Evolutionary conservation across 1,139 yeast species (phyloP).

Genomic region (Kluyveromyces marxianus): DNA sequence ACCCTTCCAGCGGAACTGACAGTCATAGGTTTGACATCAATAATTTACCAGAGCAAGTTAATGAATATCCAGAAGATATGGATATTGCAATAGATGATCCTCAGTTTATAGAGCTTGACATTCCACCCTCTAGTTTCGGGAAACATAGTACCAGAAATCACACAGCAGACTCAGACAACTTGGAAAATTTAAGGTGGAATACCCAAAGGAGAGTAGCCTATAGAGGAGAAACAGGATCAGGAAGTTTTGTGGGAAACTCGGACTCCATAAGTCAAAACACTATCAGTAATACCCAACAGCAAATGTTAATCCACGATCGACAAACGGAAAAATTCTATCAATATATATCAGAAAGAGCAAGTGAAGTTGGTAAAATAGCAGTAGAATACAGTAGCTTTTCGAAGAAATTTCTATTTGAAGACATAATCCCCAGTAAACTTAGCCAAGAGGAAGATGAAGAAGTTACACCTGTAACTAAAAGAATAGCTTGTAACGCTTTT

Average conservation of each 20-base stretch:
- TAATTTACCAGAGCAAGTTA: conserved; percentile 17
- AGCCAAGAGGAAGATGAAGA: conserved; percentile 8
- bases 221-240: neutral
- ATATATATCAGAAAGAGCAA: conserved; percentile 21
- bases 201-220: conserved; percentile 1
- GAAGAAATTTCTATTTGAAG: conserved; percentile 21
- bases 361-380: conserved; percentile 16
- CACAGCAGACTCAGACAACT: conserved; percentile 15
- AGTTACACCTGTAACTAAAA: conserved; percentile 13
- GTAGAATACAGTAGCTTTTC: conserved; percentile 14
- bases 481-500: conserved; percentile 28
- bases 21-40: neutral
- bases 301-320: conserved; percentile 13
- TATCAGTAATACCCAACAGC: conserved; percentile 2
- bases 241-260: neutral
- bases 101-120: conserved; percentile 19
- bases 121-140: conserved; percentile 29
- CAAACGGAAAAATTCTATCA: conserved; percentile 25
- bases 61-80: conserved; percentile 17
- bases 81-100: conserved; percentile 4
- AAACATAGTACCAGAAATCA: conserved; percentile 17
- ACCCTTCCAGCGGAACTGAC: conserved; percentile 1
- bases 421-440: conserved; percentile 23
- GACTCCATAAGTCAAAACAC: conserved; percentile 1
- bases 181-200: conserved; percentile 16